These are phyloP conservation scores for Yamadazyma spencermartinsiae DNA, from an alignment of 1,139 yeast species.

Conservation along the genomic window DNA sequence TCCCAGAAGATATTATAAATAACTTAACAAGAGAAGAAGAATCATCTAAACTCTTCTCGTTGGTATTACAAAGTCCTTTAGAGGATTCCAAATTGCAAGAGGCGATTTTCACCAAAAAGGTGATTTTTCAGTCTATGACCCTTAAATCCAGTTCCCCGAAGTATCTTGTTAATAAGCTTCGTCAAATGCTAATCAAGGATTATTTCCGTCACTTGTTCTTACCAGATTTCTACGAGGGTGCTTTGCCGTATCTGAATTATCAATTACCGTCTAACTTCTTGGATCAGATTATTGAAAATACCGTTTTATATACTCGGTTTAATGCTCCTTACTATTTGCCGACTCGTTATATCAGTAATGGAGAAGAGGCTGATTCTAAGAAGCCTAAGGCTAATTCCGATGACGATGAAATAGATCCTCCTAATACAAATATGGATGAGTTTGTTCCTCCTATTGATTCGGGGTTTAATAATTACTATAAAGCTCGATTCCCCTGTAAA, in stretches of 20 bases:
- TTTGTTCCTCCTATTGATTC: constrained; percentile 16
- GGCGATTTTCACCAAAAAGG: constrained; percentile 12
- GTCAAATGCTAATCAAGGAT: constrained; percentile 11
- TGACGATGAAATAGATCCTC: constrained; percentile 3
- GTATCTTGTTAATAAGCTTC: constrained; percentile 12
- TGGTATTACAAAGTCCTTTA: constrained; percentile 22
- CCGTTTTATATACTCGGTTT: constrained; percentile 28
- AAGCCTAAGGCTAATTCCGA: neutral
- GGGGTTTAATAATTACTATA: constrained; percentile 18
- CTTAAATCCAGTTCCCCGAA: constrained; percentile 9
- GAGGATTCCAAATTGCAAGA: constrained; percentile 12
- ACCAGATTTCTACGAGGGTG: constrained; percentile 15
- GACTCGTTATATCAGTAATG: constrained; percentile 18
- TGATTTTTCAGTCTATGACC: constrained; percentile 9
- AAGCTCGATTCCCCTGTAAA: constrained; percentile 47
- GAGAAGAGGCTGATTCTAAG: constrained; percentile 7
- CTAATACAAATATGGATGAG: constrained; percentile 9
- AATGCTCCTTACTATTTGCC: constrained; percentile 38
- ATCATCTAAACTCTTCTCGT: constrained; percentile 23
- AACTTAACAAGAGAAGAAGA: constrained; percentile 29
- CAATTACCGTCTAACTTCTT: constrained; percentile 26
- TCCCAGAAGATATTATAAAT: constrained; percentile 8
- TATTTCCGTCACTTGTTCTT: constrained; percentile 12
- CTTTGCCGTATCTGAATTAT: constrained; percentile 15
- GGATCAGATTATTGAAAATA: constrained; percentile 28